phyloP scores from a whole-genome alignment of 805 yeast species.

The Yarrowia phangngaensis region DNA sequence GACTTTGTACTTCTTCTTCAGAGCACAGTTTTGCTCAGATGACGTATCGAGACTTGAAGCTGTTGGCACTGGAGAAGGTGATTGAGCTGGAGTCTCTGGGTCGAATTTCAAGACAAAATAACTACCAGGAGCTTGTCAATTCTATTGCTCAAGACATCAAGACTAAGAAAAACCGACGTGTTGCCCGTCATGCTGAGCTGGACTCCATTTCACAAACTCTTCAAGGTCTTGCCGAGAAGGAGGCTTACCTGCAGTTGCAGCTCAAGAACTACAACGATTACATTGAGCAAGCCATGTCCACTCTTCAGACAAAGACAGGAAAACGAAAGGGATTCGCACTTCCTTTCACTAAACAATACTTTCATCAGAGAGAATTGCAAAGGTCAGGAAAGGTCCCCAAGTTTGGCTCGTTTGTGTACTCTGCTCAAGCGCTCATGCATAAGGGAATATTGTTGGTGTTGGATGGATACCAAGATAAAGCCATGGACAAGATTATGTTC shows the following conservation, averaged over 20 bases:
- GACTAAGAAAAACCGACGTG: constrained; percentile 51
- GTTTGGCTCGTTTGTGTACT: constrained; percentile 74
- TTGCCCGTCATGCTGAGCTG: constrained; percentile 48
- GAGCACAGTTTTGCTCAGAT: constrained; percentile 14
- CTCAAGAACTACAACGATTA: constrained; percentile 46
- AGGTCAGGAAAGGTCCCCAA: constrained; percentile 63
- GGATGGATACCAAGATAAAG: constrained; percentile 48
- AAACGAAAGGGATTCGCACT: constrained; percentile 36
- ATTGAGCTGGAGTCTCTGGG: constrained; percentile 71
- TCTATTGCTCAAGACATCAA: constrained; percentile 78
- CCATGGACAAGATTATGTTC: constrained; percentile 64
- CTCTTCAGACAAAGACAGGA: constrained; percentile 46
- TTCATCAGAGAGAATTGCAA: constrained; percentile 66
- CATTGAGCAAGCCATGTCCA: constrained; percentile 50
- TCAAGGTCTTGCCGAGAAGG: constrained; percentile 46
- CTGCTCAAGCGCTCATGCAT: constrained; percentile 70
- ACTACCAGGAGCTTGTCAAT: constrained; percentile 74
- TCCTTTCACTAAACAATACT: constrained; percentile 69
- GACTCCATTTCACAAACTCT: constrained; percentile 46
- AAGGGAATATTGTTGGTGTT: constrained; percentile 62
- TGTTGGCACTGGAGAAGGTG: constrained; percentile 66
- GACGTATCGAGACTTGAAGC: constrained; percentile 69
- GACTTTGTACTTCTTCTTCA: constrained; percentile 15
- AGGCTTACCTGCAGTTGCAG: constrained; percentile 44
- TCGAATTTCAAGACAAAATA: constrained; percentile 58